Evolutionary conservation across 805 yeast genomes (phyloP).

Genomic region (Candida oleophila): DNA sequence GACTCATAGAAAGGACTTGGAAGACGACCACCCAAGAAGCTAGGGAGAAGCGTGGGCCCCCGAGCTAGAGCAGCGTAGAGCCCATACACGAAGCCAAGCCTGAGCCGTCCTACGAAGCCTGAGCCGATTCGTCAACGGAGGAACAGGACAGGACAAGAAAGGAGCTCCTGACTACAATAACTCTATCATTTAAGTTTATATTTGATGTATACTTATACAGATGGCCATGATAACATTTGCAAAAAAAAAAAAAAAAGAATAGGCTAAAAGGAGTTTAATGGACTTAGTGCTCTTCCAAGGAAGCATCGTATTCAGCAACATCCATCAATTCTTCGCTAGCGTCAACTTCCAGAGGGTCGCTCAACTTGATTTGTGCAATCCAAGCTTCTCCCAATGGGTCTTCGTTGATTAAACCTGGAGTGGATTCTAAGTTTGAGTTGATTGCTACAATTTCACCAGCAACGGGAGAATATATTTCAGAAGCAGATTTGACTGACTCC

Average conservation of each 20-base stretch:
- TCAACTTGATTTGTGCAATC: constrained; percentile 75
- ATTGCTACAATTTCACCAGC: constrained; percentile 71
- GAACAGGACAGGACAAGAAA: too few species aligned
- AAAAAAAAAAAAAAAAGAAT: not conserved
- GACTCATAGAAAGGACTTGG: too few species aligned
- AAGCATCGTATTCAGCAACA: constrained; percentile 55
- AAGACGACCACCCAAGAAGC: too few species aligned
- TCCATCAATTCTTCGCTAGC: constrained; percentile 47
- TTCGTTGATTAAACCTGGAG: constrained; percentile 75
- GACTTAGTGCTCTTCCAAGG: constrained; percentile 47
- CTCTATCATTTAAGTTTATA: not conserved
- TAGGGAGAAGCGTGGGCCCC: too few species aligned
- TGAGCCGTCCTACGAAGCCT: too few species aligned
- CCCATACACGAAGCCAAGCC: too few species aligned
- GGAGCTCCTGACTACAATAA: too few species aligned
- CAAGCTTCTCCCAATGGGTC: constrained; percentile 96
- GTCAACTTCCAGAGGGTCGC: constrained; percentile 35
- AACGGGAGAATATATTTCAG: constrained; percentile 89
- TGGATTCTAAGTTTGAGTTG: constrained; percentile 62
- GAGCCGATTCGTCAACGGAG: too few species aligned
- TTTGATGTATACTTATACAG: not conserved
- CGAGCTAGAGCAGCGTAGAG: too few species aligned
- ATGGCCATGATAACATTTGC: too few species aligned
- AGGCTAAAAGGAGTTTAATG: not conserved
- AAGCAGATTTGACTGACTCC: constrained; percentile 91